A percentile compares a stretch with the other conserved stretches of the same genome.
Evolutionary conservation across 768 basidiomycete genomes (phyloP).

Genomic region (Lactarius vividus): DNA sequence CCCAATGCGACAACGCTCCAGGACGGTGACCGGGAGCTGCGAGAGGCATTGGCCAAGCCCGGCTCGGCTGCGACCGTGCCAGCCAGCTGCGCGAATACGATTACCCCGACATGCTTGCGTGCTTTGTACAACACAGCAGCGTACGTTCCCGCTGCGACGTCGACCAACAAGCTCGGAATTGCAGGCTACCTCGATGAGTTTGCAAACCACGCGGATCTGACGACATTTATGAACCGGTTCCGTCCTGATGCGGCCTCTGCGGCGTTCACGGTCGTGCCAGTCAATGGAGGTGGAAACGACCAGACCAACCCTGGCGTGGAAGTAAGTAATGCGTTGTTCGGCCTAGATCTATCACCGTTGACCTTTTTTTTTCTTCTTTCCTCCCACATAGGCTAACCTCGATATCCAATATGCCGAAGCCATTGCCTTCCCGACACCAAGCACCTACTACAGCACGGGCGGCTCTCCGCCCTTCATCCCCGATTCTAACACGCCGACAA

Average conservation of each 20-base stretch:
- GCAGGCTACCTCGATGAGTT: slow-evolving; percentile 1
- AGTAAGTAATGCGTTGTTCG: too few relatives aligned
- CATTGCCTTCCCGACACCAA: slow-evolving; percentile 51
- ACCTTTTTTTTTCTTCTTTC: neutral
- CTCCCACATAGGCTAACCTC: slow-evolving; percentile 33
- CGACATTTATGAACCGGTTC: too few relatives aligned
- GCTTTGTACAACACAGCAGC: slow-evolving; percentile 37
- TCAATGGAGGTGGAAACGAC: too few relatives aligned
- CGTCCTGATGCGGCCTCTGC: too few relatives aligned
- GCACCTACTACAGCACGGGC: slow-evolving; percentile 62
- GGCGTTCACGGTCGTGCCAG: too few relatives aligned
- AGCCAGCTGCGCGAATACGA: neutral
- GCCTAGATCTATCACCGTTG: neutral
- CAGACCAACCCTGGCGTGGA: too few relatives aligned
- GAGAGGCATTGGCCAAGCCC: too few relatives aligned
- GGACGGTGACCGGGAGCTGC: too few relatives aligned
- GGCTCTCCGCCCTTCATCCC: slow-evolving; percentile 61
- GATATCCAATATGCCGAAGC: slow-evolving; percentile 39
- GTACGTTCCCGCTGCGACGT: too few relatives aligned
- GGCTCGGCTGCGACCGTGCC: slow-evolving; percentile 36
- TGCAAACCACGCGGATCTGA: too few relatives aligned
- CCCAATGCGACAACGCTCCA: slow-evolving; percentile 38
- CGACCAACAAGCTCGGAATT: slow-evolving; percentile 32
- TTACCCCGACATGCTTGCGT: too few relatives aligned
- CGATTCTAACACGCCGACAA: slow-evolving; percentile 39